Base-by-base conservation (phyloP, 768 basidiomycete genomes). In the Phylloporus arenicola region DNA sequence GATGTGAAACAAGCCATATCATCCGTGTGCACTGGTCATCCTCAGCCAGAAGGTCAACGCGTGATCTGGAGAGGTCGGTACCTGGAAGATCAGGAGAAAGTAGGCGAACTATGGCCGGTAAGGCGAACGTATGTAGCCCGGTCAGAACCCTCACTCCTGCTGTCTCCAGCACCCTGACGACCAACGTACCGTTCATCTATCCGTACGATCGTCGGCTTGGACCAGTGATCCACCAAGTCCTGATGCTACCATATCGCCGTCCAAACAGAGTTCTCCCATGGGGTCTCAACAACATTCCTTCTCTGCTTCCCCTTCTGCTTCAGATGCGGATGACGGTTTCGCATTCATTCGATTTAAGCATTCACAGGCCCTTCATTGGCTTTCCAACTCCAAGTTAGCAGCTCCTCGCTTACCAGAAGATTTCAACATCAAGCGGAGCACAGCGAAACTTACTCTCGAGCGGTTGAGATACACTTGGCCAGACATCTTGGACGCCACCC, bases 161-260 rank as follows among this genome's bases (percentile, higher is more conserved):
- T 27, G 6, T 43, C 20, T 24, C 14, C 60, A 88, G 86, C 69
- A 70, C 39, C 65, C 70, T 35, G 76, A 78, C 48, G 83, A 84
- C 46, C 74, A 79, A 22, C 78, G 77, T 38, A 73, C 82, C 49
- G 71, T 90, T 38, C 88, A 89, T 67, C 73, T 91, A 19, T 83
- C 86, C 13, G 87, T 91, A n/a, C 83, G 84, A 61, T 84, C 86
- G 20, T 84, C 84, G 24, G 84, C 84, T 47, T 91, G 88, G 88
- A 73, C 75, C 35, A 68, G 74, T 20, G 54, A 67, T 12, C 83
- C 84, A 24, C 83, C 80, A 12, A 67, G 64, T 34, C 54, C 62
- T 4, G 22, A 37, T 22, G 22, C 37, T 27, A 55, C 65, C 1
- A 48, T 61, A 35, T 43, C 57, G 9, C 22, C 51, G 30, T 55